These are phyloP conservation scores for Wickerhamiella brachini DNA, from an alignment of 805 yeast species.

Conservation along the genomic window DNA sequence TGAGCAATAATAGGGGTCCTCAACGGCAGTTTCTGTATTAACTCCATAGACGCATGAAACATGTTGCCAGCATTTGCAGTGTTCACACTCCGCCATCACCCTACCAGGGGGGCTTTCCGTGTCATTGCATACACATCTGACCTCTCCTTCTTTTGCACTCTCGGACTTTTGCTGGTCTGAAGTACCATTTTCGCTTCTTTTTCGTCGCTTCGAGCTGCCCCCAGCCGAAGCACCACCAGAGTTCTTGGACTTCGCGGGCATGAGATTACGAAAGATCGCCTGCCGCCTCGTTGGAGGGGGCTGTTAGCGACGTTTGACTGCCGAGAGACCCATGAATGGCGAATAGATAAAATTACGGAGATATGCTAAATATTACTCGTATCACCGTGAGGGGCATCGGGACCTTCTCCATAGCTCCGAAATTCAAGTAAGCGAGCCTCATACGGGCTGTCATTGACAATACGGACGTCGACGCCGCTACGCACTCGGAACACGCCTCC, in stretches of 20 bases:
- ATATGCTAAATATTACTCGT: no score
- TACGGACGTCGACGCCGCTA: constrained; percentile 10
- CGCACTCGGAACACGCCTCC: constrained; percentile 16
- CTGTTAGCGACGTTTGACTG: no score
- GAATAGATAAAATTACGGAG: no score
- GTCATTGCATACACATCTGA: not conserved
- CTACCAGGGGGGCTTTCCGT: constrained; percentile 24
- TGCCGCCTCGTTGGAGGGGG: no score
- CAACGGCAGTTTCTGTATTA: constrained; percentile 30
- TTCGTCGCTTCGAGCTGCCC: not conserved
- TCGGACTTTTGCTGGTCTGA: not conserved
- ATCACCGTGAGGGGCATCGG: no score
- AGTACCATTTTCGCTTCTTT: not conserved
- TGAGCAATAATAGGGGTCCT: constrained; percentile 41
- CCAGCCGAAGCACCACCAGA: not conserved
- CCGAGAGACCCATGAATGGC: no score
- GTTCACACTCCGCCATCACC: constrained; percentile 53
- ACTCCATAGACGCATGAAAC: constrained; percentile 43
- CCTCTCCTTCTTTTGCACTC: not conserved
- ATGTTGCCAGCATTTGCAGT: constrained; percentile 59
- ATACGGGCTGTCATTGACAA: constrained; percentile 8
- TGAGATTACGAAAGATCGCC: not conserved
- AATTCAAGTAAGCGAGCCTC: constrained; percentile 1
- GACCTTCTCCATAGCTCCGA: not conserved
- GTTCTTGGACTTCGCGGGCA: not conserved